Evolutionary conservation across 2,329 filamentous ascomycete species (phyloP).

Genomic region (Didymellaceae sp.): DNA sequence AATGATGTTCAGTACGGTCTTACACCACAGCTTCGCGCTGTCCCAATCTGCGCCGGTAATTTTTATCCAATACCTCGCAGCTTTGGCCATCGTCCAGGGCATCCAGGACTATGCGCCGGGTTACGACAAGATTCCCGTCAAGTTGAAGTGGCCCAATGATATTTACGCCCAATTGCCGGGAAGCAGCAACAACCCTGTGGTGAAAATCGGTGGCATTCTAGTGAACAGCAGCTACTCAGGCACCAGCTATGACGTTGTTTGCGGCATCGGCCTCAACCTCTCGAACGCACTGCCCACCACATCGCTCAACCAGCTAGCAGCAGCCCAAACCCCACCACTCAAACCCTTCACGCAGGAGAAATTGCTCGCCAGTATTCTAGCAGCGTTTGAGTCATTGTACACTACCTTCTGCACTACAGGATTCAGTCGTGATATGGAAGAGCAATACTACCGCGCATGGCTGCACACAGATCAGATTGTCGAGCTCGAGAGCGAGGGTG

Average conservation of each 20-base stretch:
- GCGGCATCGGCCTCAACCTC: constrained; percentile 84
- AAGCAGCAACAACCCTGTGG: constrained; percentile 63
- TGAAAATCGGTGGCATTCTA: constrained; percentile 92
- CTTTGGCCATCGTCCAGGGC: constrained; percentile 83
- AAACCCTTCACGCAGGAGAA: constrained; percentile 74
- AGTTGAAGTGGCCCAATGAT: constrained; percentile 98
- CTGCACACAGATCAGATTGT: constrained; percentile 72
- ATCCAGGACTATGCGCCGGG: constrained; percentile 79
- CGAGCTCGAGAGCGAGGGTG: constrained; percentile 81
- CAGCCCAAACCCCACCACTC: constrained; percentile 42
- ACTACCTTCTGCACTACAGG: constrained; percentile 74
- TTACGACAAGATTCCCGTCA: constrained; percentile 78
- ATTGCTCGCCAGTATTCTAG: constrained; percentile 80
- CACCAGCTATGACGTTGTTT: constrained; percentile 80
- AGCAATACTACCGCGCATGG: constrained; percentile 72
- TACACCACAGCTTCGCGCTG: constrained; percentile 80
- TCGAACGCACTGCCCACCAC: constrained; percentile 86
- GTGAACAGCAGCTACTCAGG: constrained; percentile 84
- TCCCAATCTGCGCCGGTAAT: constrained; percentile 78
- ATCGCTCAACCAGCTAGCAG: constrained; percentile 76
- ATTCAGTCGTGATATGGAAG: constrained; percentile 75
- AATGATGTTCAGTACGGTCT: constrained; percentile 85
- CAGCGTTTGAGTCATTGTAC: constrained; percentile 79
- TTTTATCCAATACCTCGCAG: constrained; percentile 92
- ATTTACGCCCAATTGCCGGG: constrained; percentile 64